Conservation (phyloP, 2,329 filamentous ascomycete genomes). For the Xylariaceae sp. region DNA sequence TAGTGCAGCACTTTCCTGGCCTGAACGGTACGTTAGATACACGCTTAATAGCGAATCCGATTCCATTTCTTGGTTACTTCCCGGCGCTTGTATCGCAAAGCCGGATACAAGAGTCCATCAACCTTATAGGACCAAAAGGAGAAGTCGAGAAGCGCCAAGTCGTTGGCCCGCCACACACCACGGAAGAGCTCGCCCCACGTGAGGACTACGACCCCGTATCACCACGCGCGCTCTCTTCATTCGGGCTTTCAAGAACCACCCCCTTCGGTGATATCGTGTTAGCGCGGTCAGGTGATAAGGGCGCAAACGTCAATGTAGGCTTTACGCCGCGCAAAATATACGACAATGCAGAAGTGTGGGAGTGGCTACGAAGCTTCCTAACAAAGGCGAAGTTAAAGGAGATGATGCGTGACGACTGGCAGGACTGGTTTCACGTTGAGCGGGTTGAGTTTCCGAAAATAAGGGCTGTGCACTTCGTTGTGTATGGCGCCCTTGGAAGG, state of each 20-base stretch:
- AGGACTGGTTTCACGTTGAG: constrained; percentile 40
- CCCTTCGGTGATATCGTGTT: constrained; percentile 31
- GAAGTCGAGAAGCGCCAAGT: constrained; percentile 9
- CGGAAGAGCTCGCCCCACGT: constrained; percentile 27
- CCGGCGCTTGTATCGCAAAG: constrained; percentile 34
- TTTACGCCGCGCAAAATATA: constrained; percentile 41
- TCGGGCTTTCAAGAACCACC: constrained; percentile 40
- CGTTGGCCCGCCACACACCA: constrained; percentile 27
- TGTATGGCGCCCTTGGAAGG: constrained; percentile 43
- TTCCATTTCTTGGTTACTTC: constrained; percentile 41
- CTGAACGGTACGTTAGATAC: constrained; percentile 42
- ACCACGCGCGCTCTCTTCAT: constrained; percentile 27
- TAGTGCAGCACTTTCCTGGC: constrained; percentile 42
- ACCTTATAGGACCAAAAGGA: constrained; percentile 10
- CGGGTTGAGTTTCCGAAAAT: constrained; percentile 45
- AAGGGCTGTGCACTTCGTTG: constrained; percentile 47
- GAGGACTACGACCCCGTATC: constrained; percentile 25
- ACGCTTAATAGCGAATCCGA: constrained; percentile 36
- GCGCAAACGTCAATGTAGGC: constrained; percentile 28
- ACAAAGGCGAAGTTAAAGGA: constrained; percentile 35
- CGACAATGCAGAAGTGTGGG: constrained; percentile 35
- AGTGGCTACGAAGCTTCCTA: constrained; percentile 38
- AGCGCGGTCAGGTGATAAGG: constrained; percentile 27
- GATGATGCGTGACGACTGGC: constrained; percentile 41
- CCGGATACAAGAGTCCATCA: constrained; percentile 24